Evolutionary conservation across 2,329 filamentous ascomycete genomes (phyloP).

Genomic region (Alternaria rosae): DNA sequence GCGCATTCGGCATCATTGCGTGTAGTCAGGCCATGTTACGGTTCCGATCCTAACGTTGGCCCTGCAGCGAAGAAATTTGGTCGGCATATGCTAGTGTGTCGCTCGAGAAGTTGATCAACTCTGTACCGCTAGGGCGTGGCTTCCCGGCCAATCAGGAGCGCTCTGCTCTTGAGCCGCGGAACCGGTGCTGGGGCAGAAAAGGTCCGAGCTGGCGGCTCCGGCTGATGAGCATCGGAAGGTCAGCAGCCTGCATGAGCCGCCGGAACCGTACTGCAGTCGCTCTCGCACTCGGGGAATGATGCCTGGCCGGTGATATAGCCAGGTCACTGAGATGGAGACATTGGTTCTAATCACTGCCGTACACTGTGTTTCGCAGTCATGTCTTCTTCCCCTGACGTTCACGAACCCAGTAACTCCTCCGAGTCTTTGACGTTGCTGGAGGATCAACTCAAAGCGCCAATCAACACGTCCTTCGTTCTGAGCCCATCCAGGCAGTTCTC

Average conservation of each 20-base stretch:
- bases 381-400: not conserved
- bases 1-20: slow-evolving; percentile 51
- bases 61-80: not conserved
- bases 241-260: slow-evolving; percentile 1
- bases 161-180: not conserved
- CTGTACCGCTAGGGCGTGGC: not conserved
- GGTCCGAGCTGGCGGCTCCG: not conserved
- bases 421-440: not conserved
- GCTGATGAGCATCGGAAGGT: not conserved
- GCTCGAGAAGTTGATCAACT: not conserved
- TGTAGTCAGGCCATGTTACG: slow-evolving; percentile 12
- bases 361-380: not conserved
- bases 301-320: not conserved
- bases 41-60: not conserved
- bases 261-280: slow-evolving; percentile 5
- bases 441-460: fast-evolving
- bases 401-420: not conserved
- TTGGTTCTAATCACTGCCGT: not conserved
- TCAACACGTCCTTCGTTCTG: not conserved
- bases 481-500: not conserved
- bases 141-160: not conserved
- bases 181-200: not conserved
- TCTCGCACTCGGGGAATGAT: not conserved
- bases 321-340: not conserved
- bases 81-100: not conserved